Percentiles rank a stretch among this genome's conserved stretches.
phyloP scores from a whole-genome alignment of 805 yeast genomes.

The Ogataea polymorpha region DNA sequence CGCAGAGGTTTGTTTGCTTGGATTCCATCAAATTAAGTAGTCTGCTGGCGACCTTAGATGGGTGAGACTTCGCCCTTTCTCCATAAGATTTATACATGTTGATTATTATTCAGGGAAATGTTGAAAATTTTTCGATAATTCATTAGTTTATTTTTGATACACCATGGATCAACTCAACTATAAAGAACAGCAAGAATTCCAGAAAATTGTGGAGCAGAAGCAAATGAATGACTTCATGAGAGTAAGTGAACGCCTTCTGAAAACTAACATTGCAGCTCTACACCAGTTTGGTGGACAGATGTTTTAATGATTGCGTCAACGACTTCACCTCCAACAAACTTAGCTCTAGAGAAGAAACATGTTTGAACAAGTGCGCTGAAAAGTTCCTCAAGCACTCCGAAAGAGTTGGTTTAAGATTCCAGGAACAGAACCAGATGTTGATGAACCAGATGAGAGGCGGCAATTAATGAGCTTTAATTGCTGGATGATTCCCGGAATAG shows the following conservation, averaged over 20 bases:
- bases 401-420: slow-evolving; percentile 98
- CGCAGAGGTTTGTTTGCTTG: slow-evolving; percentile 88
- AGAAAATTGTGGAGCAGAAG: slow-evolving; percentile 91
- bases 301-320: slow-evolving; percentile 96
- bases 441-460: slow-evolving; percentile 61
- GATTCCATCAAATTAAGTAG: slow-evolving; percentile 69
- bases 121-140: slow-evolving; percentile 11
- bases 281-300: slow-evolving; percentile 92
- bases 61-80: slow-evolving; percentile 66
- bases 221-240: slow-evolving; percentile 99
- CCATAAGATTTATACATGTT: slow-evolving; percentile 44
- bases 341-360: slow-evolving; percentile 78
- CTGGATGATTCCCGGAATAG: slow-evolving; percentile 50
- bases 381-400: slow-evolving; percentile 97
- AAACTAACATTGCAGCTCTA: slow-evolving; percentile 43
- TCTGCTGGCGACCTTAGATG: slow-evolving; percentile 76
- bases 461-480: slow-evolving; percentile 12
- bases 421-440: slow-evolving; percentile 82
- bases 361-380: slow-evolving; percentile 91
- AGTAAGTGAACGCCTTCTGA: slow-evolving; percentile 34
- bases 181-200: slow-evolving; percentile 96
- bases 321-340: slow-evolving; percentile 93
- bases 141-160: background rate
- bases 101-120: background rate
- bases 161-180: slow-evolving; percentile 90